Base-by-base conservation (phyloP, 1,139 yeast genomes). In the Lodderomyces oxycetoniae region DNA sequence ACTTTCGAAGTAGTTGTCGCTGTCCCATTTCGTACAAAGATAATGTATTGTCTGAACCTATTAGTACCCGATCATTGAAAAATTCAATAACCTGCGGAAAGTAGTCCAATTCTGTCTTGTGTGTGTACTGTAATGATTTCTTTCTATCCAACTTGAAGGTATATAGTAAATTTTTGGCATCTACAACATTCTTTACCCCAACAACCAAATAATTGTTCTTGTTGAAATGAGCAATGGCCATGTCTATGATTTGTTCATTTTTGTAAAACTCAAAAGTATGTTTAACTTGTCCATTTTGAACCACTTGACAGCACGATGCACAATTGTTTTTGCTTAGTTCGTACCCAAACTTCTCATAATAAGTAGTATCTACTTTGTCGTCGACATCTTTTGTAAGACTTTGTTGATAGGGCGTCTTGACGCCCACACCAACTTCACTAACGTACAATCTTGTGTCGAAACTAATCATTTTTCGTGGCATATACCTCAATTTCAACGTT, bases 1-100 rank as follows among this genome's bases (percentile, higher is more conserved):
- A 65, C 50, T 86, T 86, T 35, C 83, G 71, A 35, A 91, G 65
- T 26, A 91, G 61, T 50, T 88, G 96, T 43, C 80, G 83, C 45
- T 71, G 70, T 1, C 98, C 98, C 24, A 88, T 44, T 26, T 81
- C 93, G 52, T 73, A 88, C 5, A 86, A 48, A 14, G 87, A 61
- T 20, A 91, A 47, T 21, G 58, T 55, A 32, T 71, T 67, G 0
- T 70, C 72, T 36, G 74, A 49, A 0, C 86, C 93, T 1, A 74
- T 81, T 2, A 88, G 55, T 2, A 88, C 52, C 42, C 68, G 67
- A 0, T 82, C 85, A 28, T 78, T 73, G 53, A 84, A 88, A 11
- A 63, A 60, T 1, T 57, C 44, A 52, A 89, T 47, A 0, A 82
- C 67, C 20, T 67, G 46, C 0, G 81, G 77, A 0, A 65, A 59